These are phyloP conservation scores for Candida coquimbonensis DNA, from an alignment of 805 yeast species.

Conservation along the genomic window DNA sequence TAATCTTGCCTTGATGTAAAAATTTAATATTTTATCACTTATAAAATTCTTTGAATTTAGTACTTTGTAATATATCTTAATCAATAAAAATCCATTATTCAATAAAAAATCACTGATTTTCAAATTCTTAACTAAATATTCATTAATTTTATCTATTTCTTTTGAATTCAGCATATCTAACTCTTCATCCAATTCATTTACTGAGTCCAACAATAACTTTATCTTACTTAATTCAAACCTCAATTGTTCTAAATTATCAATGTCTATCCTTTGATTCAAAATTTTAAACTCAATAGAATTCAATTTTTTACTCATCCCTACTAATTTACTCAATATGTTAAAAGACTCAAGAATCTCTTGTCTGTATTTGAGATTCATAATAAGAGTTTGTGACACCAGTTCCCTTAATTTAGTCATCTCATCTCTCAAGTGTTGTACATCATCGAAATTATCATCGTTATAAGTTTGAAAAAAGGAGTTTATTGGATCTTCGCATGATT, in stretches of 20 bases:
- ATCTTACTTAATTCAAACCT: conserved; percentile 3
- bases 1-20: conserved; percentile 60
- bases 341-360: conserved; percentile 7
- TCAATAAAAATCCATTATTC: conserved; percentile 19
- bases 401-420: conserved; percentile 3
- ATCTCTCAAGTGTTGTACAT: not conserved
- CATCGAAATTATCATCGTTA: conserved; percentile 5
- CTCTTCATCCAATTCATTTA: conserved; percentile 5
- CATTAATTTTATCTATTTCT: conserved; percentile 1
- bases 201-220: conserved; percentile 2
- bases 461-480: conserved; percentile 4
- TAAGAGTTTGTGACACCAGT: conserved; percentile 4
- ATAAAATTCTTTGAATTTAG: conserved; percentile 45
- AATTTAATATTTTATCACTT: conserved; percentile 45
- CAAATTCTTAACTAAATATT: conserved; percentile 4
- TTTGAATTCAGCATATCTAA: not conserved
- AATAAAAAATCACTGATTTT: conserved; percentile 8
- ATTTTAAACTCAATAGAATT: conserved; percentile 5
- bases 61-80: conserved; percentile 25
- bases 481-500: conserved; percentile 1
- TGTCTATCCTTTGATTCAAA: conserved; percentile 4
- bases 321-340: not conserved
- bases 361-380: conserved; percentile 3
- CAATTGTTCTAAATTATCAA: conserved; percentile 2
- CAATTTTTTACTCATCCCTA: not conserved